Evolutionary conservation across 2,329 filamentous ascomycete species (phyloP).

Genomic region (Hypoxylon sp.): DNA sequence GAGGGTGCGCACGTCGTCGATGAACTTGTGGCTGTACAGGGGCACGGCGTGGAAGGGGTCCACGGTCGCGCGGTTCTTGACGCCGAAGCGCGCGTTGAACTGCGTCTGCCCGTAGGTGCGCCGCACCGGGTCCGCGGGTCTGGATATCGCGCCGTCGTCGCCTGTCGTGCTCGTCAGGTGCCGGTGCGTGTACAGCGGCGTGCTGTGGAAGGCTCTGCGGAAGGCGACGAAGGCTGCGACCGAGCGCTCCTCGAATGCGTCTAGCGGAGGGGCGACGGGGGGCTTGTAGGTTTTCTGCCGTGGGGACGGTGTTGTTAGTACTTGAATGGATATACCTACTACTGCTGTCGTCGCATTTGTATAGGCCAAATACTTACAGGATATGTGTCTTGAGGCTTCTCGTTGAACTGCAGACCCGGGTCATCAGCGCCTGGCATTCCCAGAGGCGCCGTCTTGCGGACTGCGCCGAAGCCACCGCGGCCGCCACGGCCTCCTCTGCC

Average conservation of each 20-base stretch:
- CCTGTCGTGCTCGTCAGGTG: conserved; percentile 45
- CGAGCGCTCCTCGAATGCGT: conserved; percentile 54
- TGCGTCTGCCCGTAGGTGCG: conserved; percentile 65
- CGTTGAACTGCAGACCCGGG: conserved; percentile 57
- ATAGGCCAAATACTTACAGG: too few relatives aligned
- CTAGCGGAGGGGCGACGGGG: conserved; percentile 55
- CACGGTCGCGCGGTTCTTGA: conserved; percentile 62
- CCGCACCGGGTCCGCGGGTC: conserved; percentile 50
- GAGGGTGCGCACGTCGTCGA: conserved; percentile 59
- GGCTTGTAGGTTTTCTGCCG: conserved; percentile 59
- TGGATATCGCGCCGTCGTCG: conserved; percentile 26
- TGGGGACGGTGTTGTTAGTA: neutral
- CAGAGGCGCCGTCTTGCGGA: conserved; percentile 51
- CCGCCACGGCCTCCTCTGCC: conserved; percentile 59
- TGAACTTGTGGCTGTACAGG: conserved; percentile 66
- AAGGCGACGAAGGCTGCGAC: conserved; percentile 64
- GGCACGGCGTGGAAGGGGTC: conserved; percentile 68
- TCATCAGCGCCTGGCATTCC: conserved; percentile 64
- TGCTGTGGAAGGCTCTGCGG: conserved; percentile 64
- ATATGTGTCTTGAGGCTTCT: conserved; percentile 66
- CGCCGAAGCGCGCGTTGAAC: conserved; percentile 63
- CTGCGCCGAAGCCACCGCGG: conserved; percentile 57
- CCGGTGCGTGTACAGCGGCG: conserved; percentile 65
- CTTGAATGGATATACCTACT: too few relatives aligned
- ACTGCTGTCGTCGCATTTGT: too few relatives aligned